Percentiles rank a stretch among this genome's conserved stretches.
phyloP scores from a whole-genome alignment of 768 basidiomycete species.

The Lactarius hengduanensis region DNA sequence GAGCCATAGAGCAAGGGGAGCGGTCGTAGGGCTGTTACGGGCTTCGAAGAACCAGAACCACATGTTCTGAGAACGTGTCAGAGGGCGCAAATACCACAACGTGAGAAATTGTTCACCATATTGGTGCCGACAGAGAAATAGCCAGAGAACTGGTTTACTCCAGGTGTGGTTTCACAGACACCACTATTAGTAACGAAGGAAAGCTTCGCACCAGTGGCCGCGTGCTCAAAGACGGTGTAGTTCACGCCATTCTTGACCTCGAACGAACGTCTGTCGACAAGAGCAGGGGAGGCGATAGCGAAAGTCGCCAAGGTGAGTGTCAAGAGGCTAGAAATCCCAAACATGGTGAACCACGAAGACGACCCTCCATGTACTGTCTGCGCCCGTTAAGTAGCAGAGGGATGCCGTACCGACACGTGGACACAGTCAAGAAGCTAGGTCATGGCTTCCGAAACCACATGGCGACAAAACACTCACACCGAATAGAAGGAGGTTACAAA shows the following conservation, averaged over 20 bases:
- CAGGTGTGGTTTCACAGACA: conserved; percentile 1
- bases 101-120: background rate
- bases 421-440: background rate
- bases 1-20: conserved; percentile 7
- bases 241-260: conserved; percentile 9
- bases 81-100: background rate
- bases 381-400: background rate
- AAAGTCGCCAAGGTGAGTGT: background rate
- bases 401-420: background rate
- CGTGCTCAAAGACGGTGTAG: conserved; percentile 4
- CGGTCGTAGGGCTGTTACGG: conserved; percentile 5
- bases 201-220: conserved; percentile 1
- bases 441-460: background rate
- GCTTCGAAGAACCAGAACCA: conserved; percentile 17
- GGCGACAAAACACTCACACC: background rate
- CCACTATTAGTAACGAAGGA: conserved; percentile 5
- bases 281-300: background rate
- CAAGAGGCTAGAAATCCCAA: conserved; percentile 3
- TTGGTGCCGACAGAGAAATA: conserved; percentile 1
- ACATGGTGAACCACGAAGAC: background rate
- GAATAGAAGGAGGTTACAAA: background rate
- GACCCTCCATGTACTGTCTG: background rate
- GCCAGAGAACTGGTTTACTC: conserved; percentile 3
- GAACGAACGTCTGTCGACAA: conserved; percentile 10
- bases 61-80: background rate